Evolutionary conservation across 73 alveolate genomes (phyloP), one percentile per base, ranked within the genome.

Genomic region (Breviolum minutum): DNA sequence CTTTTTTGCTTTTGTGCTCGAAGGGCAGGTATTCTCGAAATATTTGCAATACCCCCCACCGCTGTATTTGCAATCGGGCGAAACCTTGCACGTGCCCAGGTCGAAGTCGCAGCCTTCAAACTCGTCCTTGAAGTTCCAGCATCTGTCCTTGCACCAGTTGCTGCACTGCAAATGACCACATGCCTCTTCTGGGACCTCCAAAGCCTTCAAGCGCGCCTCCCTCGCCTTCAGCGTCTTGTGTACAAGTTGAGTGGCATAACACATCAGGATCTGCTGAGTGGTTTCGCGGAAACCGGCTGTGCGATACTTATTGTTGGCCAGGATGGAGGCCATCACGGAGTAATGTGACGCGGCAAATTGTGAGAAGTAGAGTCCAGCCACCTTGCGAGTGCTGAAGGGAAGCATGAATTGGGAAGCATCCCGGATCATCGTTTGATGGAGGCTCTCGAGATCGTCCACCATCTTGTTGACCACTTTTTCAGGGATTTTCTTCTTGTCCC

Each of bases 321-420:
- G 30, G 29, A 81, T 66, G 90, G 32, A 48, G 71, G 63, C 5
- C 90, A 81, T 81, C 24, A 66, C 17, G 74, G 71, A 48, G 70
- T 48, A 19, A 54, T 81, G 90, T 69, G 54, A 81, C 69, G 69
- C 20, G 70, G 90, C 90, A 48, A 81, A 32, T 69, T 81, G 90
- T 27, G 90, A 81, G 70, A 81, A 81, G 29, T 81, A 81, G 90
- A 29, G n/a, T 32, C 69, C 71, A 12, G 62, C 90, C 11, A 70
- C 54, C 24, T 66, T 0, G 13, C 54, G 20, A 70, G 30, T 54
- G 29, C 22, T 70, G 54, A 66, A 70, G 87, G 26, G 64, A 6
- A 63, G 12, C 87, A 77, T 17, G 30, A 77, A 77, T 6, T 27
- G 63, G 29, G 26, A 27, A 27, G 30, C 30, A 63, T 24, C 20